phyloP scores from a whole-genome alignment of 2,329 filamentous ascomycete species.

The Penicillium occitanis region DNA sequence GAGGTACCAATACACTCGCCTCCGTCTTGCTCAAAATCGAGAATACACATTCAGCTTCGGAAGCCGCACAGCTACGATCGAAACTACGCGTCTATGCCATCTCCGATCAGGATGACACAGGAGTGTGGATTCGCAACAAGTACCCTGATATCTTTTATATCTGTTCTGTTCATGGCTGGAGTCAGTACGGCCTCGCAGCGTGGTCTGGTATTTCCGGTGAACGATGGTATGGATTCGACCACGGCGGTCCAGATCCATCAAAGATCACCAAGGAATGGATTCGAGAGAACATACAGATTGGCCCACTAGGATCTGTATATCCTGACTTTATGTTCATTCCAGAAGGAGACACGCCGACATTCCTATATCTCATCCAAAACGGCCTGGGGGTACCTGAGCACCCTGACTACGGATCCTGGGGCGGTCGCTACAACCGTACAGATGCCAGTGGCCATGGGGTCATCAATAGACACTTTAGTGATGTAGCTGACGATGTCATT shows the following conservation, averaged over 20 bases:
- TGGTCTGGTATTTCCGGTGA: slow-evolving; percentile 60
- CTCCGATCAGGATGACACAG: slow-evolving; percentile 60
- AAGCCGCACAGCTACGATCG: slow-evolving; percentile 39
- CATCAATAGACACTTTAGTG: background rate
- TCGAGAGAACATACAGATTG: slow-evolving; percentile 55
- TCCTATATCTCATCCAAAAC: slow-evolving; percentile 45
- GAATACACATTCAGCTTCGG: slow-evolving; percentile 21
- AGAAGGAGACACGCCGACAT: slow-evolving; percentile 52
- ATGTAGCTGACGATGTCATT: slow-evolving; percentile 33
- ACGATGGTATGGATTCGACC: slow-evolving; percentile 48
- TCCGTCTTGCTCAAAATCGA: slow-evolving; percentile 45
- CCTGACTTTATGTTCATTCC: slow-evolving; percentile 53
- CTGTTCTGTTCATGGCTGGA: slow-evolving; percentile 56
- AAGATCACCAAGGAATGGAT: slow-evolving; percentile 55
- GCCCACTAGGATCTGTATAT: slow-evolving; percentile 48
- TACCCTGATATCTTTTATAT: slow-evolving; percentile 60
- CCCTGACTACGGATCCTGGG: slow-evolving; percentile 47
- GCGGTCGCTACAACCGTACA: slow-evolving; percentile 38
- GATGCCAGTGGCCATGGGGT: background rate
- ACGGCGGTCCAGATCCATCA: slow-evolving; percentile 50
- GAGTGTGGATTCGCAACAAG: slow-evolving; percentile 55
- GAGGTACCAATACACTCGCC: slow-evolving; percentile 55
- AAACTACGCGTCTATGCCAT: slow-evolving; percentile 57
- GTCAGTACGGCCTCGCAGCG: slow-evolving; percentile 54
- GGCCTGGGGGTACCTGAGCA: slow-evolving; percentile 41